Conservation (phyloP, 495 filamentous ascomycete species). For the Penicillium antarcticum region DNA sequence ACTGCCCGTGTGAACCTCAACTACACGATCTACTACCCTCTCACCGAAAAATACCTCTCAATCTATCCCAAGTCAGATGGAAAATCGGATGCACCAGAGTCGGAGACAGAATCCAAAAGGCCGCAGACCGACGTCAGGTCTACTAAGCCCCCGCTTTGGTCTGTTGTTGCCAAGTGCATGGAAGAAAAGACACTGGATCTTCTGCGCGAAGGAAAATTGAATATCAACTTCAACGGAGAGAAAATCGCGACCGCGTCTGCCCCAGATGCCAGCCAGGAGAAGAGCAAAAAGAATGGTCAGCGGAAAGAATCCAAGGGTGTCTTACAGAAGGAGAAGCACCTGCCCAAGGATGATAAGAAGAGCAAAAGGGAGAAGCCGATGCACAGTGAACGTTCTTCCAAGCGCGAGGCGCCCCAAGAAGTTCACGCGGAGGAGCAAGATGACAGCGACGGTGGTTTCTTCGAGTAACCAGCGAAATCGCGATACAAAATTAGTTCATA, state of each 20-base stretch:
- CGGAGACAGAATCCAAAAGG: conserved; percentile 18
- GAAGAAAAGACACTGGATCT: conserved; percentile 59
- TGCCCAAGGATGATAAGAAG: conserved; percentile 5
- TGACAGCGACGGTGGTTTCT: conserved; percentile 59
- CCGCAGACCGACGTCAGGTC: conserved; percentile 12
- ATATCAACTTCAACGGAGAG: conserved; percentile 23
- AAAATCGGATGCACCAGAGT: conserved; percentile 17
- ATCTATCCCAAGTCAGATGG: conserved; percentile 58
- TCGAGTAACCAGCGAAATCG: conserved; percentile 25
- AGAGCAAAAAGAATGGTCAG: conserved; percentile 12
- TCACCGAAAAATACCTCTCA: conserved; percentile 73
- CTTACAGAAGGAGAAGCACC: neutral
- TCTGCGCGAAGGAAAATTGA: conserved; percentile 50
- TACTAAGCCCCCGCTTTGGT: conserved; percentile 62
- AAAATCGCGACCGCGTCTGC: conserved; percentile 4
- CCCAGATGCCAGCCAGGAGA: conserved; percentile 6
- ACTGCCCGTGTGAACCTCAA: conserved; percentile 75
- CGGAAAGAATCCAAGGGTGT: conserved; percentile 7
- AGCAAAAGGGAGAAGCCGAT: conserved; percentile 10
- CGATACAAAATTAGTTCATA: conserved; percentile 1
- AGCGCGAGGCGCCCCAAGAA: conserved; percentile 9
- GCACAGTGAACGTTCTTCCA: conserved; percentile 8
- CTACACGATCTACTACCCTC: conserved; percentile 81
- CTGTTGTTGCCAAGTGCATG: conserved; percentile 64
- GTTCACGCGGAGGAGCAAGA: conserved; percentile 21